Percentiles rank a stretch among this genome's conserved stretches.
These are phyloP conservation scores for Sclerotinia borealis DNA, from an alignment of 2,329 filamentous ascomycete genomes.

Conservation along the genomic window DNA sequence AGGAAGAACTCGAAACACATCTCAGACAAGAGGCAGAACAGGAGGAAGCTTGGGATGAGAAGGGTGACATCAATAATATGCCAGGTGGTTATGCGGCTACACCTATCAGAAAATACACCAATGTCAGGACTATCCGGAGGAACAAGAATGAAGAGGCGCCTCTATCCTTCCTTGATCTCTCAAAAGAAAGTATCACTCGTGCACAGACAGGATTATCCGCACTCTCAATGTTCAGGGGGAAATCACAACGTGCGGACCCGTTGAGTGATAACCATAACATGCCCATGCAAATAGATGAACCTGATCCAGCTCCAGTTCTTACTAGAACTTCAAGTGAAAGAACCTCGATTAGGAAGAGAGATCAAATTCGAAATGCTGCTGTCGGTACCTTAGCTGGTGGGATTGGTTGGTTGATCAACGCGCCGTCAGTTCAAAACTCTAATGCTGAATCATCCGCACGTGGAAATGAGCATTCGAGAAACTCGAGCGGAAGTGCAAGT, in stretches of 20 bases:
- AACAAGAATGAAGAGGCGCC: conserved; percentile 48
- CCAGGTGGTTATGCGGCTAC: conserved; percentile 47
- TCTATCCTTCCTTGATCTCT: conserved; percentile 60
- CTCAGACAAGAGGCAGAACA: conserved; percentile 60
- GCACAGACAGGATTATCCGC: conserved; percentile 54
- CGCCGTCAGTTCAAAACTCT: conserved; percentile 32
- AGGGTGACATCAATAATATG: conserved; percentile 52
- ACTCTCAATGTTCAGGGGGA: conserved; percentile 35
- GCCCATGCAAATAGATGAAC: background rate
- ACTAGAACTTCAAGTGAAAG: background rate
- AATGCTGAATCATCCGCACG: background rate
- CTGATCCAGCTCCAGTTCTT: background rate
- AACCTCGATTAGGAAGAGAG: conserved; percentile 58
- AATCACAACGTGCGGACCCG: conserved; percentile 10
- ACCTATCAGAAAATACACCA: conserved; percentile 32
- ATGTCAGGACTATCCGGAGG: conserved; percentile 32
- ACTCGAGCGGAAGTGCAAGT: background rate
- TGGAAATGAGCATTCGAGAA: background rate
- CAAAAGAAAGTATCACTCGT: conserved; percentile 52
- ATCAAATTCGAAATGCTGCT: conserved; percentile 61
- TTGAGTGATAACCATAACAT: background rate
- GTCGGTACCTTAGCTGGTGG: conserved; percentile 62
- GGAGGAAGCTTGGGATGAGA: conserved; percentile 65
- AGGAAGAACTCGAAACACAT: conserved; percentile 66
- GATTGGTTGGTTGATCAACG: conserved; percentile 62